Evolutionary conservation across 1,284 basidiomycete genomes (phyloP).

Genomic region (Puccinia horiana): DNA sequence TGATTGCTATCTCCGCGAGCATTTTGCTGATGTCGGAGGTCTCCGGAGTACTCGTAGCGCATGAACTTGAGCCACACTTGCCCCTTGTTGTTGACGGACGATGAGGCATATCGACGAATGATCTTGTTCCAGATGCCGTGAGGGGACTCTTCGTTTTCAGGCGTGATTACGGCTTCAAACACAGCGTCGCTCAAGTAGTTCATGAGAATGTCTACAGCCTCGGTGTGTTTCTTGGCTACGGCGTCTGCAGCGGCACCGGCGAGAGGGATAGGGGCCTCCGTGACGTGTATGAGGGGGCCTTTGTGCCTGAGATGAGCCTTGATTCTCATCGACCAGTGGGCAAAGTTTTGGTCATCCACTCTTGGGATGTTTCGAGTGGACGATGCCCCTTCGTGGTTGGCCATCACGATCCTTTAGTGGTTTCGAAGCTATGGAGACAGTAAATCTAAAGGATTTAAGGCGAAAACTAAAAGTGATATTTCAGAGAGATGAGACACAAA

Average conservation of each 20-base stretch:
- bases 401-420: neutral
- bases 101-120: neutral
- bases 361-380: too few relatives aligned
- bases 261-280: too few relatives aligned
- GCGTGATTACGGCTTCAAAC: neutral
- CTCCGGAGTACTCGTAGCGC: neutral
- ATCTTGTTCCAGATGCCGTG: neutral
- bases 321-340: too few relatives aligned
- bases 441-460: neutral
- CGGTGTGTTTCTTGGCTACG: too few relatives aligned
- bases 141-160: neutral
- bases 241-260: too few relatives aligned
- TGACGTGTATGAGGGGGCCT: too few relatives aligned
- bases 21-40: neutral
- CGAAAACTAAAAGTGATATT: too few relatives aligned
- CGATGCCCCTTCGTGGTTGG: neutral
- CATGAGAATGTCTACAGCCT: too few relatives aligned
- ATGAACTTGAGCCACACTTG: neutral
- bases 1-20: neutral
- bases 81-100: neutral
- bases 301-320: too few relatives aligned
- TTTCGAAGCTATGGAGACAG: neutral
- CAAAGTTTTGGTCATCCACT: too few relatives aligned
- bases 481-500: too few relatives aligned
- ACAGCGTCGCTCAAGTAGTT: too few relatives aligned